Conservation (phyloP, 2,329 filamentous ascomycete genomes). For the Paraphoma sp. region DNA sequence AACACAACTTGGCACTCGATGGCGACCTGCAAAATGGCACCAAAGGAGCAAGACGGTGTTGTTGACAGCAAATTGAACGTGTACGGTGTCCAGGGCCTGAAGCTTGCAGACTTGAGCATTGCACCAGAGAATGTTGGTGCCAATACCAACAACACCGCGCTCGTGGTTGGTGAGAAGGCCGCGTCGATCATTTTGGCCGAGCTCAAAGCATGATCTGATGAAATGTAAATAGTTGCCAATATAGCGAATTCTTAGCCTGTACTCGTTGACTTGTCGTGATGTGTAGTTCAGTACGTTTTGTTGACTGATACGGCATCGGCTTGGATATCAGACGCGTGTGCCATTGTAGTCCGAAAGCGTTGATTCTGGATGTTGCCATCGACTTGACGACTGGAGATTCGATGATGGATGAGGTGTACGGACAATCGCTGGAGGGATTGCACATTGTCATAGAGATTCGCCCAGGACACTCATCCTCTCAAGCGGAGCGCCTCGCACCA, state of each 20-base stretch:
- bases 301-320: too few relatives aligned
- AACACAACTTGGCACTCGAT: slow-evolving; percentile 43
- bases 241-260: not conserved
- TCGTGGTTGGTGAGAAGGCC: slow-evolving; percentile 46
- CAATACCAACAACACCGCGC: slow-evolving; percentile 56
- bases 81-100: slow-evolving; percentile 38
- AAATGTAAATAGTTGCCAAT: not conserved
- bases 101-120: slow-evolving; percentile 54
- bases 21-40: slow-evolving; percentile 43
- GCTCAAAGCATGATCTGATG: slow-evolving; percentile 3
- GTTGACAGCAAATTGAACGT: slow-evolving; percentile 37
- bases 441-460: not conserved
- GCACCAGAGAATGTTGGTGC: slow-evolving; percentile 53
- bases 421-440: too few relatives aligned
- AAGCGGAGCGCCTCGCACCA: slow-evolving; percentile 43
- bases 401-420: too few relatives aligned
- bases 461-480: slow-evolving; percentile 17
- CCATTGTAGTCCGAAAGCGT: too few relatives aligned
- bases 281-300: too few relatives aligned
- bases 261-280: too few relatives aligned
- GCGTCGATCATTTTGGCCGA: slow-evolving; percentile 36
- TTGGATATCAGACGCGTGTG: too few relatives aligned
- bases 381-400: too few relatives aligned
- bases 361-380: too few relatives aligned
- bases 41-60: slow-evolving; percentile 36